Evolutionary conservation across 2,329 filamentous ascomycete species (phyloP), one percentile per base, ranked within the genome.

Genomic region (Chlorencoelia australis): DNA sequence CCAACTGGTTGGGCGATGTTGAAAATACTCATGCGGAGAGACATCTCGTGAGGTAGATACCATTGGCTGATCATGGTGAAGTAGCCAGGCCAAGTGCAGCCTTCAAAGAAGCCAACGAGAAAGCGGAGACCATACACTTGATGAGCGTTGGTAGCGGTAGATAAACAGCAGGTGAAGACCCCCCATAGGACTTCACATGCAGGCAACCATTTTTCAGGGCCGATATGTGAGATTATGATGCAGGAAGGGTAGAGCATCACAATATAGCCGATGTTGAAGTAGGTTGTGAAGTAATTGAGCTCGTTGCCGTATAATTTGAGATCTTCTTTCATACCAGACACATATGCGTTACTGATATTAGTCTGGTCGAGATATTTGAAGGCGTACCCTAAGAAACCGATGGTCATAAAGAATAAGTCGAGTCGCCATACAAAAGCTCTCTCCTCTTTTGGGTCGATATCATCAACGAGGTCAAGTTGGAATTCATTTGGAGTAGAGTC

Each of bases 231-330:
- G n/a, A n/a, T n/a, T n/a, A n/a, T n/a, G n/a, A n/a, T n/a, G n/a
- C n/a, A n/a, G n/a, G n/a, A n/a, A n/a, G n/a, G n/a, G n/a, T n/a
- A n/a, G n/a, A n/a, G n/a, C n/a, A n/a, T n/a, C n/a, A n/a, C n/a
- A n/a, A n/a, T n/a, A n/a, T n/a, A n/a, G n/a, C 44, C 44, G 24
- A 44, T 64, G 0, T 69, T 75, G 62, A 72, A 79, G 25, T 62
- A 66, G 0, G 70, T 66, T 33, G 54, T 59, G 36, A 62, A 52
- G 34, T 69, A 65, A 40, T 75, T 73, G 21, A 73, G 59, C 40
- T 76, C 59, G 40, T 75, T 74, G 1, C 62, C 61, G 29, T 68
- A 66, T 7, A 75, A 49, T 3, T 55, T 46, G 4, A 71, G 56
- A 35, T 69, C 59, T 35, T 67, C 57, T 32, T 43, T 39, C 53